Conservation (phyloP, 768 basidiomycete genomes). For the Solioccasus polychromus region DNA sequence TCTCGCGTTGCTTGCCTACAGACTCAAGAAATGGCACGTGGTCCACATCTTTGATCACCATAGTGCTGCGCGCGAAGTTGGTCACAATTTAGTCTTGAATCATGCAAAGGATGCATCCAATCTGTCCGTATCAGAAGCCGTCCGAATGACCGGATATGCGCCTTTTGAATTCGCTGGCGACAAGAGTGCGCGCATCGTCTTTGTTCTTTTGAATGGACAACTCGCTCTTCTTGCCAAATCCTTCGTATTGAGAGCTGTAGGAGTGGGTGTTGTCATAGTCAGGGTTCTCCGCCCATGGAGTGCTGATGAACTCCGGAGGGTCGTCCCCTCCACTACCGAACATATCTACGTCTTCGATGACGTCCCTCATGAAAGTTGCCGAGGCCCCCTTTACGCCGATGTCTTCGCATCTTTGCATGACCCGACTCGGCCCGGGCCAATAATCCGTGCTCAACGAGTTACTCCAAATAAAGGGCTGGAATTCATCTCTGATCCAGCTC, state of each 20-base stretch:
- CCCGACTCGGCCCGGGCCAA: conserved; percentile 31
- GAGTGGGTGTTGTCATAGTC: conserved; percentile 67
- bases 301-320: conserved; percentile 54
- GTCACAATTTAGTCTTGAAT: conserved; percentile 47
- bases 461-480: conserved; percentile 54
- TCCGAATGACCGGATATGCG: conserved; percentile 61
- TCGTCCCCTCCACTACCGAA: conserved; percentile 58
- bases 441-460: conserved; percentile 55
- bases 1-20: conserved; percentile 75
- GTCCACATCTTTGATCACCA: conserved; percentile 92
- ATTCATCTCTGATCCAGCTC: conserved; percentile 43
- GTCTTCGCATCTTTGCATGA: conserved; percentile 61
- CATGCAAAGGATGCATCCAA: conserved; percentile 28
- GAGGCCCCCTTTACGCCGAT: conserved; percentile 69
- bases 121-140: conserved; percentile 42
- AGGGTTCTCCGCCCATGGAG: conserved; percentile 86
- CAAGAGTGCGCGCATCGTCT: conserved; percentile 53
- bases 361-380: conserved; percentile 57
- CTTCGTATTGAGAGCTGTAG: conserved; percentile 39
- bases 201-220: conserved; percentile 76
- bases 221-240: conserved; percentile 64
- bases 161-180: conserved; percentile 78
- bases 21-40: conserved; percentile 61
- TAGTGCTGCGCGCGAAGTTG: conserved; percentile 71
- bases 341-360: conserved; percentile 77